A percentile compares a stretch with the other conserved stretches of the same genome.
phyloP scores from a whole-genome alignment of 495 filamentous ascomycete species.

The Acidiella bohemica region DNA sequence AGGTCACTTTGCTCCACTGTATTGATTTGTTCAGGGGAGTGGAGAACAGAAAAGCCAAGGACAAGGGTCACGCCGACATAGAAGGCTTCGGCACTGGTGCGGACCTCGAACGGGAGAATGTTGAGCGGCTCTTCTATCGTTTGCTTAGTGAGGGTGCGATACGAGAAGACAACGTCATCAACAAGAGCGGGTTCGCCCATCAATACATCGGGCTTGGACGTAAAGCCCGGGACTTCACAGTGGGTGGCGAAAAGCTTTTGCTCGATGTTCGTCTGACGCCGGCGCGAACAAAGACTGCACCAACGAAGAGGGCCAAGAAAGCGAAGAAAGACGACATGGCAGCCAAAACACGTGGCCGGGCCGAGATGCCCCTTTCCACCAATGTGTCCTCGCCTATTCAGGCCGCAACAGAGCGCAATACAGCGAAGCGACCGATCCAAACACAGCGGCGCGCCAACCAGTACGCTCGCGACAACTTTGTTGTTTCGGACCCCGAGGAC shows the following conservation, averaged over 20 bases:
- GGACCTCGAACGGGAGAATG: constrained; percentile 43
- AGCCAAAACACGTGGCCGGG: neutral
- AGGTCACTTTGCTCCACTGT: constrained; percentile 41
- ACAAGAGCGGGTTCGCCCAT: constrained; percentile 45
- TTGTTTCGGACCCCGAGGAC: constrained; percentile 31
- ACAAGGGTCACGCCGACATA: constrained; percentile 35
- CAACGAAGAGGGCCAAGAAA: constrained; percentile 11
- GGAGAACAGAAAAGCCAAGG: constrained; percentile 36
- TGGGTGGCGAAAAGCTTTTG: constrained; percentile 39
- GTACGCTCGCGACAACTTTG: constrained; percentile 40
- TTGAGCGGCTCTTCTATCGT: constrained; percentile 51
- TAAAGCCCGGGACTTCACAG: constrained; percentile 39
- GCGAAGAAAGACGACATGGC: constrained; percentile 22
- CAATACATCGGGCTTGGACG: constrained; percentile 46
- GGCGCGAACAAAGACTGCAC: constrained; percentile 32
- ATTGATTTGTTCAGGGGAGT: constrained; percentile 49
- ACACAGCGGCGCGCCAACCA: constrained; percentile 29
- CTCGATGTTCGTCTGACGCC: constrained; percentile 41
- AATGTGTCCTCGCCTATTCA: constrained; percentile 74
- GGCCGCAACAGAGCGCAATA: constrained; percentile 35
- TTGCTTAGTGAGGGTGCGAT: constrained; percentile 51
- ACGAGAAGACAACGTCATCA: constrained; percentile 44
- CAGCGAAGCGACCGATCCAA: constrained; percentile 27
- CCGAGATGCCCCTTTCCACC: constrained; percentile 51
- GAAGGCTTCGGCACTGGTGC: constrained; percentile 42